Base-by-base conservation (phyloP, 2,329 filamentous ascomycete genomes). In the Aspergillus sclerotialis region DNA sequence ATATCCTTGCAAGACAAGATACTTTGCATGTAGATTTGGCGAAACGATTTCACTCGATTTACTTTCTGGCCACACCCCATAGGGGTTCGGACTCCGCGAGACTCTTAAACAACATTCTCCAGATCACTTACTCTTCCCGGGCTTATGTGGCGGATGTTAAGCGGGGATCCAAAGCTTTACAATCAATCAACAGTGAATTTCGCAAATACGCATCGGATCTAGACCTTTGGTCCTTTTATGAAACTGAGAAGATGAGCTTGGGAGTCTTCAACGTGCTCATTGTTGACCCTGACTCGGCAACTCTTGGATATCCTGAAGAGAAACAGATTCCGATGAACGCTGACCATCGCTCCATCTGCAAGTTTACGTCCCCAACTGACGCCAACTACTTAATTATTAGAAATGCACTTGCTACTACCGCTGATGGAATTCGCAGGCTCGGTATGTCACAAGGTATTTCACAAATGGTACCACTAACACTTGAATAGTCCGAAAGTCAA, bases 141-240 rank as follows among this genome's bases (percentile, higher is more conserved):
- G 19, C 11, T 5, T 70, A 60, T 32, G 50, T 71, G 5, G 37
- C 43, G 1, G 64, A 71, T 16, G 43, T 72, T 3, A 44, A 48
- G 8, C 46, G 47, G 7, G 58, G 56, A 32, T 66, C 67, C 4
- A 36, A 40, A 4, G 39, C 55, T 1, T 33, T 70, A 7, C 42
- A 56, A 28, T 48, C 56, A 3, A 58, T 72, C 35, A 72, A 72
- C 42, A 63, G 70, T 3, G 45, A 59, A 18, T 73, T 72, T 40
- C 60, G 62, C 1, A 57, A 68, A 30, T 45, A 61, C 38, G 56
- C 58, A 0, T 41, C 48, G 3, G 47, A 52, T 12, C 39, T 70
- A 1, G 43, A 53, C 2, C 47, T 71, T 4, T 56, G 58, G 45
- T 71, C 67, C 0, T 72, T 72, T 42, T 70, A 69, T 42, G 69